A percentile compares a stretch with the other conserved stretches of the same genome.
These are phyloP conservation scores for Triticum monococcum DNA, from an alignment of 176 grass and related monocot species.

Conservation along the genomic window DNA sequence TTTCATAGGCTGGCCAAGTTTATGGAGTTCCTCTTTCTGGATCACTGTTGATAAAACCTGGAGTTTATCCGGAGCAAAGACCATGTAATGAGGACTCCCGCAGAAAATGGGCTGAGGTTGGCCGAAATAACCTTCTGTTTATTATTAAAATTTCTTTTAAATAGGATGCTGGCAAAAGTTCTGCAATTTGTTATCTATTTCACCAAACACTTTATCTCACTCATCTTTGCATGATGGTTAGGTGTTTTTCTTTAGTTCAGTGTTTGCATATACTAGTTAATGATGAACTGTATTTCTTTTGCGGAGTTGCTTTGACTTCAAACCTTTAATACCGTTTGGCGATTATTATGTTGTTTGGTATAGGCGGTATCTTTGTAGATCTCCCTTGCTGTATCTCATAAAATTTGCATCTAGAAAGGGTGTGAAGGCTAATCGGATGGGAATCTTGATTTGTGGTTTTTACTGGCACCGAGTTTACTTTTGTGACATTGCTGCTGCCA, in stretches of 20 bases:
- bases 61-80: conserved; percentile 90
- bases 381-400: neutral
- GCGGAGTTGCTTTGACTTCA: conserved; percentile 4
- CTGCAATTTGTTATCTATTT: conserved; percentile 17
- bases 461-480: neutral
- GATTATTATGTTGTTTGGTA: conserved; percentile 13
- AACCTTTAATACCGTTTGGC: neutral
- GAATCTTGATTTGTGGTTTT: conserved; percentile 13
- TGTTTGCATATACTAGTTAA: conserved; percentile 10
- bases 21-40: conserved; percentile 97
- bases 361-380: neutral
- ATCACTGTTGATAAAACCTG: conserved; percentile 74
- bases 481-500: conserved; percentile 5
- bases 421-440: neutral
- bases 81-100: conserved; percentile 78
- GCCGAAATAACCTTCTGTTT: conserved; percentile 22
- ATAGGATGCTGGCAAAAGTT: neutral
- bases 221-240: conserved; percentile 25
- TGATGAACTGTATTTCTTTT: neutral
- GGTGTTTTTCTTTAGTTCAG: conserved; percentile 5
- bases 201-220: neutral
- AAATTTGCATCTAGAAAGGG: conserved; percentile 10
- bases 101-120: conserved; percentile 93
- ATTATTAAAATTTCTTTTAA: conserved; percentile 21
- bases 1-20: conserved; percentile 95